Evolutionary conservation across 2,329 filamentous ascomycete genomes (phyloP).

Genomic region (Calonectria pauciramosa): DNA sequence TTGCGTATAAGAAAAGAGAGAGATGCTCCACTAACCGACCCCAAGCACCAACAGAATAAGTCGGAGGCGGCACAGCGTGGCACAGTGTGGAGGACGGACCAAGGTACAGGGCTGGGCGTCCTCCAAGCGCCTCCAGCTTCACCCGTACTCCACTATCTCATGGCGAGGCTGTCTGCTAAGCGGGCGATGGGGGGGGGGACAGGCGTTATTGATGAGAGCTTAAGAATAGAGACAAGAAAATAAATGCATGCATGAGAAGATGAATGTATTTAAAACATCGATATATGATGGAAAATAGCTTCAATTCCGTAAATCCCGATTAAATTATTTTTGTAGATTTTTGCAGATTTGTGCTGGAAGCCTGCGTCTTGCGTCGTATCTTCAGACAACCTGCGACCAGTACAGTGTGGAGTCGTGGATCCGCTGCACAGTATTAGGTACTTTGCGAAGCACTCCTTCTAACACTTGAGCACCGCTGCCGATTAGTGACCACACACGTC

Average conservation of each 20-base stretch:
- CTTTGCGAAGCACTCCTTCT: not conserved
- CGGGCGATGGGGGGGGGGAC: not conserved
- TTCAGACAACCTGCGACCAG: not conserved
- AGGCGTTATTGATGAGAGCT: not conserved
- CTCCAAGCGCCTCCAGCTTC: not conserved
- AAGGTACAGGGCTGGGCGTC: conserved; percentile 2
- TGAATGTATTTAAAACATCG: not conserved
- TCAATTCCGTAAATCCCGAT: not conserved
- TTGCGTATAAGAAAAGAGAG: not conserved
- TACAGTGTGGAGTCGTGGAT: not conserved
- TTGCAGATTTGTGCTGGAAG: not conserved
- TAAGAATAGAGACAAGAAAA: not conserved
- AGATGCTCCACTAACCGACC: conserved; percentile 10
- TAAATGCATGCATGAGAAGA: not conserved
- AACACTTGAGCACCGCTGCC: conserved; percentile 5
- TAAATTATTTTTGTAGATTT: not conserved
- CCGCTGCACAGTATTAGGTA: conserved; percentile 13
- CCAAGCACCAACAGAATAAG: conserved; percentile 8
- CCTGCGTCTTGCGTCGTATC: not conserved
- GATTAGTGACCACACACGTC: conserved; percentile 37
- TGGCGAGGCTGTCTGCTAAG: not conserved
- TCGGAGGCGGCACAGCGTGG: conserved; percentile 3
- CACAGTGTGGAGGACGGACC: conserved; percentile 11
- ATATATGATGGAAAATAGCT: not conserved
- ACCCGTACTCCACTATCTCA: not conserved